Base-by-base conservation (phyloP, 192 early-diverging fungal species). In the Coemansia pectinata region DNA sequence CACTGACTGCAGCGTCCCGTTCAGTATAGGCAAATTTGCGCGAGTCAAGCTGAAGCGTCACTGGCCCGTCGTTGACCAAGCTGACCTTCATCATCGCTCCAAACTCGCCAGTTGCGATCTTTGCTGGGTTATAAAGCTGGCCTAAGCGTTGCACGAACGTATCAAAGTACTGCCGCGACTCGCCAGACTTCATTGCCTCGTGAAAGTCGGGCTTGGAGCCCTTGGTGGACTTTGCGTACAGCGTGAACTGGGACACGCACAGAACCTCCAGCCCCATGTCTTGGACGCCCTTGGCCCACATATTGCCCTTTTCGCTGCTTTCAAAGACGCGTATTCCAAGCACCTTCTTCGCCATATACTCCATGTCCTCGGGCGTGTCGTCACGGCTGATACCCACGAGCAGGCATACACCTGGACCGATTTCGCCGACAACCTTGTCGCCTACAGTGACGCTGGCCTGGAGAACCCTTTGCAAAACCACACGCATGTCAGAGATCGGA, bases 81-180 rank as follows among this genome's bases (percentile, higher is more conserved):
- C 85, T 85, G 21, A 98, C 97, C 48, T 88, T 69, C 97, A 98
- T 98, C 97, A 97, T 98, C 5, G 93, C 97, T 3, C 96, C 95
- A 84, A 98, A 98, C 64, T 88, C 86, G 5, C 96, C 97, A 0
- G 73, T 81, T 90, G 92, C 91, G 21, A 96, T 90, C 68, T 85
- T 85, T 2, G 84, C 87, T 5, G 87, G 73, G 10, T 86, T 67
- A 75, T 94, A 92, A 5, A 87, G 79, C 59, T 76, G 66, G 27
- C 87, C 79, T 52, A 98, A 58, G 45, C 90, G 86, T 23, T 72
- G 77, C 38, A 98, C 73, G 66, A 98, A 96, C 17, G 70, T 67
- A 17, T 86, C 70, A 79, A 97, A 98, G 76, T 93, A 87, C 44
- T 85, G 85, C 14, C 86, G 88, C 19, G 92, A 90, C 12, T 75